Evolutionary conservation across 305 asterid species (phyloP), one percentile per base, ranked within the genome.

Genomic region (Lippia alba): DNA sequence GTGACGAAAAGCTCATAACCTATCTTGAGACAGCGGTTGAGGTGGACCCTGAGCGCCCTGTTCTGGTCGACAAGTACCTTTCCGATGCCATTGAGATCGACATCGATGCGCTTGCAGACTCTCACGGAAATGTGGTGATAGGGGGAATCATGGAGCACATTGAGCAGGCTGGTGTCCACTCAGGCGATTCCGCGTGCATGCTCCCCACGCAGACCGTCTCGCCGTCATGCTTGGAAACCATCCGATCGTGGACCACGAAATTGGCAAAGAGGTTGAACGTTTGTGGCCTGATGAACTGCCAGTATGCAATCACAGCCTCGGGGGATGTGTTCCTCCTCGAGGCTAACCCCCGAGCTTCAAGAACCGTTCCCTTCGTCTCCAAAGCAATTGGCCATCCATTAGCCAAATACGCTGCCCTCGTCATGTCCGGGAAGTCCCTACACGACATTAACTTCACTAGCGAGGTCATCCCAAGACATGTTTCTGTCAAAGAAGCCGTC

Each of bases 61-160:
- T 94, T 61, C 70, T 94, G 73, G 82, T 94, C 2, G 99, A 94
- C 83, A 88, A 69, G 67, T 94, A 91, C 81, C 81, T 94, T 64
- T 87, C 94, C 1, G 99, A 94, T 55, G 99, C 99, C 32, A 76
- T 94, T 15, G 99, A 94, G 82, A 91, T 94, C 30, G 99, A 94
- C 64, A 78, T 91, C 5, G 97, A 91, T 46, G 84, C 97, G 2
- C 91, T 94, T 45, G 78, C 96, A 2, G 97, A 94, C 77, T 83
- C 70, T 11, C 74, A 90, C 14, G 99, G 97, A 10, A 86, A 91
- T 67, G 99, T 94, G 7, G 99, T 94, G 73, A 91, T 94, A 33
- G 99, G 99, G 59, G 99, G 98, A 64, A 94, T 94, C 76, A 94
- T 94, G 99, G 99, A 94, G 87, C 99, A 94, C 74, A 90, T 94